phyloP scores from a whole-genome alignment of 2,329 filamentous ascomycete genomes.

The Trichophyton equinum region DNA sequence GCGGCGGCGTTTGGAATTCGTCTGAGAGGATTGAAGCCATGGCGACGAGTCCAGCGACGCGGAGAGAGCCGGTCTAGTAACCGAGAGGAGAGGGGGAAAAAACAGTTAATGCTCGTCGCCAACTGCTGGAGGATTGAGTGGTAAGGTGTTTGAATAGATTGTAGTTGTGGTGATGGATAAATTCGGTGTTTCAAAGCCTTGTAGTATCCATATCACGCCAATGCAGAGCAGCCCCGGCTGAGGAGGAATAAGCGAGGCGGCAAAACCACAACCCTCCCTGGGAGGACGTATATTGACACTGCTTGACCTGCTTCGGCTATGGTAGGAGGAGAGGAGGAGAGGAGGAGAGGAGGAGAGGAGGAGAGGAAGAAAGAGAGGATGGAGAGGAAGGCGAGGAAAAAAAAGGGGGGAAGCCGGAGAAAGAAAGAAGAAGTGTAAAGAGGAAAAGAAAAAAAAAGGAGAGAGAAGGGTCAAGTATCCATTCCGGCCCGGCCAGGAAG shows the following conservation, averaged over 20 bases:
- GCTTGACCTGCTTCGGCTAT: too few relatives aligned
- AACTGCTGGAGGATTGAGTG: not conserved
- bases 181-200: not conserved
- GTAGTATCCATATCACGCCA: not conserved
- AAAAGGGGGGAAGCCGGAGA: too few relatives aligned
- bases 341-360: too few relatives aligned
- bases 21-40: slow-evolving; percentile 22
- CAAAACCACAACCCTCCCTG: not conserved
- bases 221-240: not conserved
- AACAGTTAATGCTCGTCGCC: not conserved
- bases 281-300: too few relatives aligned
- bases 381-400: not conserved
- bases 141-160: not conserved
- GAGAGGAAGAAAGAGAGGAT: not conserved
- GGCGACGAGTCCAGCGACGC: not conserved
- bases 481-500: not conserved
- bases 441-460: not conserved
- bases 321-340: too few relatives aligned
- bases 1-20: slow-evolving; percentile 23
- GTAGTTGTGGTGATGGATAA: not conserved
- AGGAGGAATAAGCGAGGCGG: not conserved
- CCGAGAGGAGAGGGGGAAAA: not conserved
- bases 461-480: not conserved
- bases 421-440: not conserved
- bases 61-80: not conserved